Conservation (phyloP, 139 green algal species). For the Coelastrella sp. region DNA sequence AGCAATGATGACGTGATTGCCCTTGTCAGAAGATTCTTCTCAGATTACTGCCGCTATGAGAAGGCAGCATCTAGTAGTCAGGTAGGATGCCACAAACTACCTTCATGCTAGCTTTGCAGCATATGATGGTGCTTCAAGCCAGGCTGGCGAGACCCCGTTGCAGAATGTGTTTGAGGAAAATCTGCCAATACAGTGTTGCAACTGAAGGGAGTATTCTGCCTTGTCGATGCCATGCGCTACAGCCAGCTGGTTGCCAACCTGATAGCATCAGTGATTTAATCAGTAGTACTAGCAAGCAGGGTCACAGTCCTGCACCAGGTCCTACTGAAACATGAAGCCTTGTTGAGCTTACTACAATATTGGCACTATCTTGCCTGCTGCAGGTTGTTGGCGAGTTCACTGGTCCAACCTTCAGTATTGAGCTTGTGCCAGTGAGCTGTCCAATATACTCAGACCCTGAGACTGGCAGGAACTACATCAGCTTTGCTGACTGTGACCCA, state of each 20-base stretch:
- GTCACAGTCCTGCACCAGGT: too few relatives aligned
- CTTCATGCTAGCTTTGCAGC: not conserved
- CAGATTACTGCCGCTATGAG: conserved; percentile 30
- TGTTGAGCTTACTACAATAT: too few relatives aligned
- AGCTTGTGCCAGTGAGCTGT: conserved; percentile 28
- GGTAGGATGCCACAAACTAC: not conserved
- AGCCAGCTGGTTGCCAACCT: too few relatives aligned
- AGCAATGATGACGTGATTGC: conserved; percentile 36
- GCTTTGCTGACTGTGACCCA: conserved; percentile 35
- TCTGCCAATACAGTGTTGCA: too few relatives aligned
- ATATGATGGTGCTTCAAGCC: too few relatives aligned
- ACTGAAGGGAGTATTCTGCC: too few relatives aligned
- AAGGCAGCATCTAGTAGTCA: not conserved
- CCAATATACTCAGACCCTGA: conserved; percentile 28
- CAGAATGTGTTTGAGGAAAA: too few relatives aligned
- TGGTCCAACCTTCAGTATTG: not conserved
- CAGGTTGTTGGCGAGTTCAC: conserved; percentile 28
- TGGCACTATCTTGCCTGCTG: not conserved
- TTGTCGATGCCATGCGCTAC: too few relatives aligned
- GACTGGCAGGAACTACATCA: conserved; percentile 33
- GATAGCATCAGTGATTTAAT: too few relatives aligned
- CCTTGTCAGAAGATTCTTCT: not conserved
- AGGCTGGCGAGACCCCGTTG: too few relatives aligned
- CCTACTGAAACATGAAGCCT: too few relatives aligned
- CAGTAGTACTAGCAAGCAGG: too few relatives aligned